These are phyloP conservation scores for Sporopachydermia quercuum DNA, from an alignment of 805 yeast genomes.

Conservation along the genomic window DNA sequence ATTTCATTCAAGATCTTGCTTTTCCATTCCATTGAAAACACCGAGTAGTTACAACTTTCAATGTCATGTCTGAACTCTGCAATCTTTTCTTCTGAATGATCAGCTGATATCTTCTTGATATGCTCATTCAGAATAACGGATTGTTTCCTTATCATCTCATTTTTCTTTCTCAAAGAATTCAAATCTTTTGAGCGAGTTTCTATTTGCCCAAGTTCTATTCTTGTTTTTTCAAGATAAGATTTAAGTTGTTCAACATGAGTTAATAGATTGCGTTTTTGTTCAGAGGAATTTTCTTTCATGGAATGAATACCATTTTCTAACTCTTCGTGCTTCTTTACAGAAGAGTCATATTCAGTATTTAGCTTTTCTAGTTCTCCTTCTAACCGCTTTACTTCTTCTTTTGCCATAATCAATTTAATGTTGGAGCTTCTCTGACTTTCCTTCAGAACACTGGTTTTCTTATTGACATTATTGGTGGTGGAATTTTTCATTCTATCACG, in stretches of 20 bases:
- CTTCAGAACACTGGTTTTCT: background rate
- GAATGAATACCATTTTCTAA: background rate
- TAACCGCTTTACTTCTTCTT: background rate
- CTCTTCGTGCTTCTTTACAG: background rate
- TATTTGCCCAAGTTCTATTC: background rate
- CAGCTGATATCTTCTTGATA: background rate
- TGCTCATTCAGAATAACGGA: background rate
- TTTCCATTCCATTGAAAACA: background rate
- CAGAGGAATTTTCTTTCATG: background rate
- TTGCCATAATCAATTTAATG: background rate
- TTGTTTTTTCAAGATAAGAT: background rate
- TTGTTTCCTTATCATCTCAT: background rate
- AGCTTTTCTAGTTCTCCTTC: background rate
- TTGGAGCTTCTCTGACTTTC: background rate
- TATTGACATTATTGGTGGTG: background rate
- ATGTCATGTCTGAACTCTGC: background rate
- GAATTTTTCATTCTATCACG: background rate
- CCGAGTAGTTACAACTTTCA: background rate
- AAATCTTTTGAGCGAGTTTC: background rate
- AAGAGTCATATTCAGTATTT: background rate
- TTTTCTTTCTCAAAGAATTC: background rate
- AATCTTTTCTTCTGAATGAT: background rate
- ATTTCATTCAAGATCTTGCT: background rate
- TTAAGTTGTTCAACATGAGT: background rate
- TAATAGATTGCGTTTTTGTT: background rate